phyloP scores from a whole-genome alignment of 2,329 filamentous ascomycete species.

The Nannizziopsis arthrosporioides region DNA sequence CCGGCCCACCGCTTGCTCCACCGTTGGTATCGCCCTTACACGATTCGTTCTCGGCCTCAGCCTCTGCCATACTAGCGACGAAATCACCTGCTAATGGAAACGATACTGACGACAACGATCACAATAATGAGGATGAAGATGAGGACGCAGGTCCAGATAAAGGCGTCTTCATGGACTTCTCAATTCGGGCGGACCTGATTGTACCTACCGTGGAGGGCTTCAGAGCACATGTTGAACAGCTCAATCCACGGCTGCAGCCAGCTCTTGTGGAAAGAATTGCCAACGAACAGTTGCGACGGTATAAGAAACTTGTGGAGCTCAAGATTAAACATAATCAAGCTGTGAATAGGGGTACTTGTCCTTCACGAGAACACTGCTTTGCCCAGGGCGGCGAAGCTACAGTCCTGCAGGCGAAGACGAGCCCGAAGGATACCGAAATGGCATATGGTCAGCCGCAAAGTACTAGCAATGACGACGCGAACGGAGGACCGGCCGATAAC shows the following conservation, averaged over 20 bases:
- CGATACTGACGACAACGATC: conserved; percentile 26
- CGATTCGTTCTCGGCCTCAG: conserved; percentile 17
- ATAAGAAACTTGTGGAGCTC: conserved; percentile 60
- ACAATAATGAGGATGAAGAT: conserved; percentile 46
- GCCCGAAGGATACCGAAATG: conserved; percentile 47
- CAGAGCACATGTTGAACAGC: conserved; percentile 55
- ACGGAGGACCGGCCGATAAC: conserved; percentile 52
- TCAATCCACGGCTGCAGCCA: conserved; percentile 61
- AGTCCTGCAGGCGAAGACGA: conserved; percentile 45
- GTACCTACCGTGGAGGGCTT: conserved; percentile 66
- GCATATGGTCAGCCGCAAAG: conserved; percentile 42
- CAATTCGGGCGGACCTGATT: conserved; percentile 54
- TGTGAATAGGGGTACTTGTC: conserved; percentile 47
- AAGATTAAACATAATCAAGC: conserved; percentile 58
- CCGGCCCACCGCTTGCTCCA: conserved; percentile 49
- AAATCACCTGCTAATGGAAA: background rate
- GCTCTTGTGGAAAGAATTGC: conserved; percentile 70
- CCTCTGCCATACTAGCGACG: background rate
- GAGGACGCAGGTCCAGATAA: conserved; percentile 46
- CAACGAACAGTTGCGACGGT: conserved; percentile 66
- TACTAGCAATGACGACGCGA: conserved; percentile 52
- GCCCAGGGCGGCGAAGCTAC: conserved; percentile 55
- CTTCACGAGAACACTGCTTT: conserved; percentile 52
- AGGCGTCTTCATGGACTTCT: conserved; percentile 51
- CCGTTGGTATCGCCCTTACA: conserved; percentile 41